These are phyloP conservation scores for Russula vinacea DNA, from an alignment of 768 basidiomycete species.

Conservation along the genomic window DNA sequence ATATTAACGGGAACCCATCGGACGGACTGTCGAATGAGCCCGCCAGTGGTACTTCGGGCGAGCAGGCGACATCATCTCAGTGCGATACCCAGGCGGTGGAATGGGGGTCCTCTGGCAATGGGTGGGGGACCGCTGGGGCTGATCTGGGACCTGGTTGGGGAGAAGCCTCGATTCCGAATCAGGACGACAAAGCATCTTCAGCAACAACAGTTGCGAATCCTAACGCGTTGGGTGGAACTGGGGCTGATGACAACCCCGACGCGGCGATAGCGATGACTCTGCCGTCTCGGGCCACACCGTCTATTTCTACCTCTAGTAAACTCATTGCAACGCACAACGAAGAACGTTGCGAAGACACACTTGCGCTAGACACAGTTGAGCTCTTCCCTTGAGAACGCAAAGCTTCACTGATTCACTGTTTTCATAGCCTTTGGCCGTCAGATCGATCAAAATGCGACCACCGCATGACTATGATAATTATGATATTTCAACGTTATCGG, in stretches of 20 bases:
- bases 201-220: background rate
- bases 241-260: background rate
- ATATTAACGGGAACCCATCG: background rate
- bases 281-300: background rate
- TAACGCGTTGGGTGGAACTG: background rate
- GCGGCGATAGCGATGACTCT: background rate
- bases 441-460: background rate
- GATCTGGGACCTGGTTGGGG: constrained; percentile 17
- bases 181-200: background rate
- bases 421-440: background rate
- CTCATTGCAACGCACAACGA: background rate
- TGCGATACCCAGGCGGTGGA: background rate
- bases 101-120: constrained; percentile 11
- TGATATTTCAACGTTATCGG: background rate
- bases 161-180: background rate
- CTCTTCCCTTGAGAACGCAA: background rate
- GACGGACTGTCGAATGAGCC: constrained; percentile 8
- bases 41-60: background rate
- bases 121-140: constrained; percentile 1
- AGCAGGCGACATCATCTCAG: background rate
- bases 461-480: background rate
- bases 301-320: background rate
- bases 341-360: background rate
- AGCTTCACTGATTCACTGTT: background rate
- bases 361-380: background rate